Evolutionary conservation across 2,329 filamentous ascomycete species (phyloP).

Genomic region (Stemphylium lycopersici): DNA sequence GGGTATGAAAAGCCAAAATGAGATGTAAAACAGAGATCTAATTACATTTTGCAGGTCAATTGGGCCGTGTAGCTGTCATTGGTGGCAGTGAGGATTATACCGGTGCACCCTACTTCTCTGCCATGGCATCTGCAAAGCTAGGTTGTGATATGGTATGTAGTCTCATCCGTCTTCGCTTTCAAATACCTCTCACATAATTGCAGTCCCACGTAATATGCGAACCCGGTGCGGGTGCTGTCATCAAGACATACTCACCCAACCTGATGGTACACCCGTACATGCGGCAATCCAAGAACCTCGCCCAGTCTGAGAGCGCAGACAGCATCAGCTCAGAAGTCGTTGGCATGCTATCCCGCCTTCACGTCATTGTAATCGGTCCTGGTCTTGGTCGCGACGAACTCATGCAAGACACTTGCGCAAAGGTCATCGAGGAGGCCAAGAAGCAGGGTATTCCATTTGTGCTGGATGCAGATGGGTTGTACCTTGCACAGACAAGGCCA

Average conservation of each 20-base stretch:
- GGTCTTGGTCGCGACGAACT: constrained; percentile 87
- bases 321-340: constrained; percentile 72
- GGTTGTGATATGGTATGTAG: constrained; percentile 82
- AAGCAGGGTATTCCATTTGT: constrained; percentile 78
- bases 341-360: constrained; percentile 81
- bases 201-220: constrained; percentile 96
- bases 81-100: constrained; percentile 97
- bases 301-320: constrained; percentile 62
- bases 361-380: constrained; percentile 91
- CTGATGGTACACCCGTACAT: constrained; percentile 98
- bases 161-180: not conserved
- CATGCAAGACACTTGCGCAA: constrained; percentile 85
- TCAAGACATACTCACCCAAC: constrained; percentile 98
- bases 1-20: constrained; percentile 59
- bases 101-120: constrained; percentile 96
- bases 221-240: constrained; percentile 78
- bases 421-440: constrained; percentile 79
- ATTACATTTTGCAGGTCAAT: constrained; percentile 68
- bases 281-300: constrained; percentile 71
- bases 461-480: constrained; percentile 87
- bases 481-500: constrained; percentile 76
- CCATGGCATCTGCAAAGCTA: constrained; percentile 90
- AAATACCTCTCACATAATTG: constrained; percentile 18
- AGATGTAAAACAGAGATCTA: constrained; percentile 9
- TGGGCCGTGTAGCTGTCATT: constrained; percentile 90